Evolutionary conservation across 257 asterid species (phyloP), one percentile per base, ranked within the genome.

Genomic region (Rauvolfia tetraphylla): DNA sequence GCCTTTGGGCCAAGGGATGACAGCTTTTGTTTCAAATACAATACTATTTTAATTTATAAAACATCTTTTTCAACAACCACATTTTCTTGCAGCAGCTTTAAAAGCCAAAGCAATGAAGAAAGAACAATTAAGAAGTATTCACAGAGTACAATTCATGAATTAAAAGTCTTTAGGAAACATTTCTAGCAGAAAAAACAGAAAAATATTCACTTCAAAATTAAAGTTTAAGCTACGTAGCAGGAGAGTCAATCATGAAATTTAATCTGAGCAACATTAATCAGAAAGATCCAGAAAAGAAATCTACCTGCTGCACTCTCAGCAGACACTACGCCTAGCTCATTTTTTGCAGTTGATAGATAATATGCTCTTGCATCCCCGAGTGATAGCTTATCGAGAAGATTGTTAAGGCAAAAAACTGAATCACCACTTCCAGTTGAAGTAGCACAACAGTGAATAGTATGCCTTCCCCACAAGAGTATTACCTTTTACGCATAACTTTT

Each of bases 301-400:
- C 31, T 88, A 95, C 98, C 99, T 48, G 93, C 92, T 14, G 84
- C 82, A 76, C 98, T 95, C 79, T 89, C 96, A 57, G 98, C 95
- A 72, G 97, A 91, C 63, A 95, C 97, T 48, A 95, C 98, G 23
- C 99, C 99, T 3, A 95, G 92, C 85, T 95, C 97, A 81, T 92
- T 89, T 79, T 93, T 88, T 0, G 96, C 99, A 62, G 99, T 95
- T 63, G 99, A 91, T 73, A 95, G 83, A 85, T 95, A 87, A 79
- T 95, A 95, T 31, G 99, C 91, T 10, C 99, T 89, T 22, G 99
- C 97, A 86, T 95, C 99, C 77, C 99, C 98, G 76, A 95, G 96
- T 68, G 99, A 95, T 1, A 95, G 92, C 98, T 94, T 81, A 83
- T 63, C 68, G 80, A 82, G 73, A 61, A 75, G 81, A 72, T 80